Conservation (phyloP, 192 early-diverging fungal species). For the Coemansia sp. region DNA sequence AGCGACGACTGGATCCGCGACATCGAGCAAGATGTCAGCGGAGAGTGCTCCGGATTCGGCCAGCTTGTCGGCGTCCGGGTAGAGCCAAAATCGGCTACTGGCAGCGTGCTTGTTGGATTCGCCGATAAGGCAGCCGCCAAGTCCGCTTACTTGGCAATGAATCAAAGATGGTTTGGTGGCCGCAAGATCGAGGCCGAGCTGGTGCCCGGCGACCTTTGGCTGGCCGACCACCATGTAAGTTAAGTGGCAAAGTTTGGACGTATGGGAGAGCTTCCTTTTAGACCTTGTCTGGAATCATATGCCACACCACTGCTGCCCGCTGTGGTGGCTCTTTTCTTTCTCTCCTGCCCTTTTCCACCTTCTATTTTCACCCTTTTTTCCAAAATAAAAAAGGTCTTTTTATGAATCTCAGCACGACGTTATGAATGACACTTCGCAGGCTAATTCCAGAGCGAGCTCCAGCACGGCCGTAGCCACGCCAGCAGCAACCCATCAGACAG, state of each 20-base stretch:
- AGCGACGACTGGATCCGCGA: conserved; percentile 71
- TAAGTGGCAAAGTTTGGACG: neutral
- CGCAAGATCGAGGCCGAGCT: conserved; percentile 54
- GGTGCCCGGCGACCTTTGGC: neutral
- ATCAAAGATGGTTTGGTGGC: conserved; percentile 89
- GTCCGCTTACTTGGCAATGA: conserved; percentile 66
- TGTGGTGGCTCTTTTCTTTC: neutral
- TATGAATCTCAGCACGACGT: neutral
- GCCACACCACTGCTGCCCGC: too few relatives aligned
- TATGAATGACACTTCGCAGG: conserved; percentile 1
- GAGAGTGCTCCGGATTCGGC: conserved; percentile 80
- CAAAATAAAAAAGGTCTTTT: neutral
- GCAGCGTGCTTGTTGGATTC: conserved; percentile 84
- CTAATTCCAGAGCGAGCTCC: conserved; percentile 1
- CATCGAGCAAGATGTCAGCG: conserved; percentile 78
- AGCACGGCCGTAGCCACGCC: conserved; percentile 1
- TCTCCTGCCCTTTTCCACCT: neutral
- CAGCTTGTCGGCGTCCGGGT: conserved; percentile 71
- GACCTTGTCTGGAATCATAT: too few relatives aligned
- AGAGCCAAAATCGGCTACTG: conserved; percentile 59
- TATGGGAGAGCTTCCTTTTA: too few relatives aligned
- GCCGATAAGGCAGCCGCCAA: conserved; percentile 62
- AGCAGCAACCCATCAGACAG: neutral
- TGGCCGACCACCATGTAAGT: neutral
- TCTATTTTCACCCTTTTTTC: neutral